Evolutionary conservation across 768 basidiomycete species (phyloP), one percentile per base, ranked within the genome.

Genomic region (Leccinum uliginosum): DNA sequence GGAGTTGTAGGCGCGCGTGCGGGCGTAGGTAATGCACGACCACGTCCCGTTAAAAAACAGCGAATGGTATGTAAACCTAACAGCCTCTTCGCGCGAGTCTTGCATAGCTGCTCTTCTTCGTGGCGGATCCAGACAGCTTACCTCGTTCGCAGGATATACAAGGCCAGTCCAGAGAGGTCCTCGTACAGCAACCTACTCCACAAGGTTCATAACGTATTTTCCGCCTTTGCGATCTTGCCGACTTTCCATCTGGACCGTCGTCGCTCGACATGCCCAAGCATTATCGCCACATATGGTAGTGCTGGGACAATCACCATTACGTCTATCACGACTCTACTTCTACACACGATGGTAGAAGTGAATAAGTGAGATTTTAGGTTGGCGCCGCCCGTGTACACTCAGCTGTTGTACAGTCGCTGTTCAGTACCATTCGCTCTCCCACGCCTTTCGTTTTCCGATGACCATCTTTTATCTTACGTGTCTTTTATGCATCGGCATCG

Each of bases 31-130:
- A 80, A 78, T 47, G 80, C 78, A 14, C 76, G 84, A 54, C 86
- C 87, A 27, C 77, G 88, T 61, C 88, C 88, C 21, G 66, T 85
- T 44, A 91, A 91, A 79, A 90, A 87, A 72, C 86, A 83, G 66
- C 79, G 86, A 59, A 76, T 87, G 83, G 88, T 89, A 62, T 64
- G 83, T 56, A 46, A 14, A 26, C n/a, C 8, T 10, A 14, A 26
- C 8, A 35, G 10, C 19, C 24, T 40, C 23, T 49, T 24, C 5
- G 0, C 48, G 19, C 21, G 34, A 40, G 49, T 50, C 8, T 29
- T 26, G 35, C 17, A 21, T 26, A 15, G n/a, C 50, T 27, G 15
- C 19, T 14, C n/a, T 17, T 50, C 30, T n/a, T 0, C 38, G 34
- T 46, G 29, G 40, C 14, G 53, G 32, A 65, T 43, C 45, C 21